A percentile compares a stretch with the other conserved stretches of the same genome.
Evolutionary conservation across 495 filamentous ascomycete species (phyloP).

Genomic region (Peziza echinospora): DNA sequence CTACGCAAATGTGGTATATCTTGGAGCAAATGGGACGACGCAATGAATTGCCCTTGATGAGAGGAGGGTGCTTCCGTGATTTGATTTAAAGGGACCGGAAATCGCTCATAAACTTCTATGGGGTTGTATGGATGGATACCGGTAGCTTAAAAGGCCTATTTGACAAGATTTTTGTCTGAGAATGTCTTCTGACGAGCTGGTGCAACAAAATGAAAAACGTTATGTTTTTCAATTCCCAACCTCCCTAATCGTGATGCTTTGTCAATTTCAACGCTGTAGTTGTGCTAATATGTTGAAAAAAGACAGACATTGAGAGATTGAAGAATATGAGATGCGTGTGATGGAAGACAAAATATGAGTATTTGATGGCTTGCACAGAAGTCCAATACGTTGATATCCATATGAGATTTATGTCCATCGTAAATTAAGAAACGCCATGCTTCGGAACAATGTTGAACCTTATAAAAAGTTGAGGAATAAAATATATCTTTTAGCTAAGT

Average conservation of each 20-base stretch:
- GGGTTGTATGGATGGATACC: neutral
- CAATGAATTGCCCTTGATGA: too few species aligned
- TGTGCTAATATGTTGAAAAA: slow-evolving; percentile 3
- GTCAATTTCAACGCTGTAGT: neutral
- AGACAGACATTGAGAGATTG: neutral
- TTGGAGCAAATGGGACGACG: too few species aligned
- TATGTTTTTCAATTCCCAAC: neutral
- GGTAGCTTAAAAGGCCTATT: neutral
- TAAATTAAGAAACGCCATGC: neutral
- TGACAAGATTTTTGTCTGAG: neutral
- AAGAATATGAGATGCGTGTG: neutral
- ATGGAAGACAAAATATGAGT: neutral
- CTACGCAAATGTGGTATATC: too few species aligned
- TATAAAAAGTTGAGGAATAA: neutral
- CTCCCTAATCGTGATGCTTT: neutral
- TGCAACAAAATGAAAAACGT: neutral
- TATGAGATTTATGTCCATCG: neutral
- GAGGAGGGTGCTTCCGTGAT: too few species aligned
- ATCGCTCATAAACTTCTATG: neutral
- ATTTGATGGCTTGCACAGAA: neutral
- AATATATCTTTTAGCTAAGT: neutral
- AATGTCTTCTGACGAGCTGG: neutral
- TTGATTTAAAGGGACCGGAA: too few species aligned
- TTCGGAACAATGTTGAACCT: too few species aligned
- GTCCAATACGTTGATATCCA: neutral